Conservation (phyloP, 495 filamentous ascomycete genomes). For the Baudoinia panamericana region DNA sequence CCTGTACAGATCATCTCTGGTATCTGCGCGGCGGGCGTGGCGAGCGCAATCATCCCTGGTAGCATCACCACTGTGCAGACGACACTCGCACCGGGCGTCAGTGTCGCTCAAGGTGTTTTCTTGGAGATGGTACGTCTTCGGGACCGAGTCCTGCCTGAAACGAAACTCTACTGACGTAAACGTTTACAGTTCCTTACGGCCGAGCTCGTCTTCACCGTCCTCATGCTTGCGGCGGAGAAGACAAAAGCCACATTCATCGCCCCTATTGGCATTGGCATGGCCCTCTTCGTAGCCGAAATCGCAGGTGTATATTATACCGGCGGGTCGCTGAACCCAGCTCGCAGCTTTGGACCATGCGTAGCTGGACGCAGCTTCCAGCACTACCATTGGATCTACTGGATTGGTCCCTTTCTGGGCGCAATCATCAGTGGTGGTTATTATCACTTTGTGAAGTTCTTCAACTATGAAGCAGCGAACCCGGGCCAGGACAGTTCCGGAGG, state of each 20-base stretch:
- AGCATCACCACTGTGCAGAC: conserved; percentile 37
- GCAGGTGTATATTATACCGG: conserved; percentile 36
- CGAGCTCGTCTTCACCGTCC: conserved; percentile 60
- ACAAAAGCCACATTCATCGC: conserved; percentile 64
- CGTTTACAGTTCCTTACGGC: conserved; percentile 48
- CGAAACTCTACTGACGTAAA: neutral
- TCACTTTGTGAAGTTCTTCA: conserved; percentile 38
- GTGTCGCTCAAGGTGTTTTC: conserved; percentile 51
- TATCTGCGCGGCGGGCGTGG: conserved; percentile 47
- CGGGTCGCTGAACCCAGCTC: conserved; percentile 20
- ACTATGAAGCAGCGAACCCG: conserved; percentile 66
- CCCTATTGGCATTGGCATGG: conserved; percentile 60
- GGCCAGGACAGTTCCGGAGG: conserved; percentile 42
- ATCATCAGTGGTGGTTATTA: conserved; percentile 28
- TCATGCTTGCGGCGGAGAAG: conserved; percentile 73
- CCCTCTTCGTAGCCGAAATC: conserved; percentile 59
- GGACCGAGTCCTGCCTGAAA: neutral
- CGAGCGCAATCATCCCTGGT: conserved; percentile 48
- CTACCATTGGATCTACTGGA: conserved; percentile 24
- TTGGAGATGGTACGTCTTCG: conserved; percentile 52
- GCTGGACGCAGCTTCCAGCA: conserved; percentile 8
- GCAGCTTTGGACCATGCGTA: conserved; percentile 21
- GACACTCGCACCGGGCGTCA: conserved; percentile 43
- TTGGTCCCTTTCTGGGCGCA: conserved; percentile 26
- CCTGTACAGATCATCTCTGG: conserved; percentile 42